Percentiles rank a stretch among this genome's conserved stretches.
phyloP scores from a whole-genome alignment of 164 flowering plant species.

The Platanus orientalis region DNA sequence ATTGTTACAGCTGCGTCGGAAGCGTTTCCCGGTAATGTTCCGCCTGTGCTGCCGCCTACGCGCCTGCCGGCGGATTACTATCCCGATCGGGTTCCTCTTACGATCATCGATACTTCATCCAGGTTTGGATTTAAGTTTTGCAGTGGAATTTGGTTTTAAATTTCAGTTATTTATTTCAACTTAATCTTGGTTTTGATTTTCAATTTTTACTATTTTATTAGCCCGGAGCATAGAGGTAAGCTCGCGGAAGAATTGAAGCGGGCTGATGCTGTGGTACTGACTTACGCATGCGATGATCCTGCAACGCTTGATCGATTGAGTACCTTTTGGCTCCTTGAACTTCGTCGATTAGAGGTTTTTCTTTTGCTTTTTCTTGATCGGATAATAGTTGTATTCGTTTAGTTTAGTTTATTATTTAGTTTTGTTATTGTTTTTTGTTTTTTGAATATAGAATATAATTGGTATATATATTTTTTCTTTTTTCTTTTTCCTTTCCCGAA shows the following conservation, averaged over 20 bases:
- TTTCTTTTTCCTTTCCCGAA: too few species aligned
- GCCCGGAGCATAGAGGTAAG: constrained; percentile 56
- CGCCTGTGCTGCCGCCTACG: constrained; percentile 68
- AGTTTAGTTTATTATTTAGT: too few species aligned
- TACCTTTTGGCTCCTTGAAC: constrained; percentile 88
- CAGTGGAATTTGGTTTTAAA: not conserved
- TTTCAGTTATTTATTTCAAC: not conserved
- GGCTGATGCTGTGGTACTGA: constrained; percentile 92
- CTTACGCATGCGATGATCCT: constrained; percentile 90
- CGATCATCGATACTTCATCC: constrained; percentile 72
- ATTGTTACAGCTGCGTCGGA: constrained; percentile 70
- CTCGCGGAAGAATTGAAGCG: constrained; percentile 65
- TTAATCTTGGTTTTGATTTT: not conserved
- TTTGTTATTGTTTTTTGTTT: not conserved
- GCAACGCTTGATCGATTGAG: constrained; percentile 68
- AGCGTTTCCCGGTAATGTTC: constrained; percentile 52
- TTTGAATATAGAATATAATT: too few species aligned
- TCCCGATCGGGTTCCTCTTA: constrained; percentile 76
- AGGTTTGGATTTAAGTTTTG: constrained; percentile 26
- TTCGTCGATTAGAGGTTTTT: constrained; percentile 74
- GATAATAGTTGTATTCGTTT: not conserved
- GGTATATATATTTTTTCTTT: not conserved
- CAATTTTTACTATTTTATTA: constrained; percentile 14
- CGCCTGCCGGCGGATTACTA: constrained; percentile 69
- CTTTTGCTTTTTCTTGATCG: not conserved